phyloP scores from a whole-genome alignment of 108 stramenopile genomes.

The Chaetoceros tenuissimus region DNA sequence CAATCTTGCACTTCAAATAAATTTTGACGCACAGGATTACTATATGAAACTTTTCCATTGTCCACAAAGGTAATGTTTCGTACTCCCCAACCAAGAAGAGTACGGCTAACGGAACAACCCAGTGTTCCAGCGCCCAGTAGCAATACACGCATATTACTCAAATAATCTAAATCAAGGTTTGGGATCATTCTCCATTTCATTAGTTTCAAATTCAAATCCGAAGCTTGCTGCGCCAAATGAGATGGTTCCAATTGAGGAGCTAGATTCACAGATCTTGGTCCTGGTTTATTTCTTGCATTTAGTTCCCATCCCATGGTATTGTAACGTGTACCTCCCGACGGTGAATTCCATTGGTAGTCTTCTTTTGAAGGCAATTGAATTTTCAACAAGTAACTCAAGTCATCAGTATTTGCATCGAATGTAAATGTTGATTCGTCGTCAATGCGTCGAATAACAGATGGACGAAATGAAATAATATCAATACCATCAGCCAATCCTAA shows the following conservation, averaged over 20 bases:
- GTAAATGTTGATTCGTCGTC: slow-evolving; percentile 7
- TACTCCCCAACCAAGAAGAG: slow-evolving; percentile 95
- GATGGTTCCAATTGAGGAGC: slow-evolving; percentile 59
- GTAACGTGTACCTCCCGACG: slow-evolving; percentile 13
- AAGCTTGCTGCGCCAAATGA: slow-evolving; percentile 84
- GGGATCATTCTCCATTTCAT: slow-evolving; percentile 99
- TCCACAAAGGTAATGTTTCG: slow-evolving; percentile 91
- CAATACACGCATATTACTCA: slow-evolving; percentile 73
- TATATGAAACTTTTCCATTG: slow-evolving; percentile 89
- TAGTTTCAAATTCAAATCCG: slow-evolving; percentile 91
- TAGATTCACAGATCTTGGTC: slow-evolving; percentile 70
- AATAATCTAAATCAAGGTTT: slow-evolving; percentile 67
- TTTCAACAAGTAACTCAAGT: slow-evolving; percentile 36
- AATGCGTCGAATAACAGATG: slow-evolving; percentile 37
- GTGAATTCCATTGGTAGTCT: slow-evolving; percentile 39
- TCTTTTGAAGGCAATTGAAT: slow-evolving; percentile 38
- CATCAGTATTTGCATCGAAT: slow-evolving; percentile 10
- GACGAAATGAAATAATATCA: slow-evolving; percentile 49
- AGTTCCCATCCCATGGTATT: slow-evolving; percentile 77
- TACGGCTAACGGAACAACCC: slow-evolving; percentile 91
- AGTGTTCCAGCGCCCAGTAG: slow-evolving; percentile 96
- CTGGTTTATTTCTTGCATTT: slow-evolving; percentile 65
- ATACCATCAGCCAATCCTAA: slow-evolving; percentile 47
- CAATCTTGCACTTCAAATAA: slow-evolving; percentile 91
- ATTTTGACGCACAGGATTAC: slow-evolving; percentile 95